Conservation (phyloP, 345 rosid genomes). For the Eutrema japonicum region DNA sequence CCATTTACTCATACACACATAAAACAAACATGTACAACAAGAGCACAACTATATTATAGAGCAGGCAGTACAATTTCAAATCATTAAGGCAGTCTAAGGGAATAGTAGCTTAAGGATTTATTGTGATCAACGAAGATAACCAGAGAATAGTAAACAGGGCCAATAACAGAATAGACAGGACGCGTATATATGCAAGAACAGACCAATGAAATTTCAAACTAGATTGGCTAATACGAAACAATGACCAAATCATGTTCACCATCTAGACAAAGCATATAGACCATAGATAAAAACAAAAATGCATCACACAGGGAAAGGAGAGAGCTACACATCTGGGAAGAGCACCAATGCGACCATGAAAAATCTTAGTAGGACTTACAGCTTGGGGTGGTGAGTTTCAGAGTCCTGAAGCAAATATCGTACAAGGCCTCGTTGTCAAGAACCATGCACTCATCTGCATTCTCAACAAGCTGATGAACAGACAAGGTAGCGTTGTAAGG, state of each 20-base stretch:
- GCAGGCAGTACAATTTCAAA: not conserved
- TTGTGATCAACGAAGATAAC: not conserved
- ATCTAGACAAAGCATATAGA: not conserved
- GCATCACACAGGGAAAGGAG: too few relatives aligned
- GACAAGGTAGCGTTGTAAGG: constrained; percentile 9
- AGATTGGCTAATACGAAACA: not conserved
- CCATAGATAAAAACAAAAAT: too few relatives aligned
- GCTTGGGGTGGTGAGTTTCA: constrained; percentile 46
- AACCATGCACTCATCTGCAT: constrained; percentile 24
- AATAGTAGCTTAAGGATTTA: not conserved
- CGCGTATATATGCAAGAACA: not conserved
- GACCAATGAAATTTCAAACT: not conserved
- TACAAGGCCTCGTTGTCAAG: constrained; percentile 18
- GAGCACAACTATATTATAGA: not conserved
- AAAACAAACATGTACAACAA: not conserved
- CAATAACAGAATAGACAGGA: not conserved
- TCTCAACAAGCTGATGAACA: constrained; percentile 21
- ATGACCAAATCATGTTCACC: not conserved
- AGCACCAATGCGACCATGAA: too few relatives aligned
- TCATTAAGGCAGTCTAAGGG: not conserved
- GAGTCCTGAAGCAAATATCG: constrained; percentile 45
- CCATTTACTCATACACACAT: not conserved
- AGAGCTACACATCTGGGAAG: too few relatives aligned
- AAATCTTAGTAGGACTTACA: constrained; percentile 28
- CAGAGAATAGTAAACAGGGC: not conserved